These are phyloP conservation scores for Fistulifera pelliculosa DNA, from an alignment of 108 stramenopile species.

Conservation along the genomic window DNA sequence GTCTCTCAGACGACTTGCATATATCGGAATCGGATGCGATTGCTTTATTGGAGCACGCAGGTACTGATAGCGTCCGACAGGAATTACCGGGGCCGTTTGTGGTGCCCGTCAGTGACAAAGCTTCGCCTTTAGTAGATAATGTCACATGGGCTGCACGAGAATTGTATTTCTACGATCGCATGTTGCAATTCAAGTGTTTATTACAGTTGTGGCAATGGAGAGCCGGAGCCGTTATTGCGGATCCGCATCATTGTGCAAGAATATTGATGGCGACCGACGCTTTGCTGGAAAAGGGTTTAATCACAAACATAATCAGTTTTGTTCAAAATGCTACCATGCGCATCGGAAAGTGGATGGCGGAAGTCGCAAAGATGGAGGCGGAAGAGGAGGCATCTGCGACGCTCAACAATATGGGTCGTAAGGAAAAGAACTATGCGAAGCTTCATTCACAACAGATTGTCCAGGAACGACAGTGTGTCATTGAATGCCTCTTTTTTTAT, in stretches of 20 bases:
- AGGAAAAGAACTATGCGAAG: constrained; percentile 22
- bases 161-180: constrained; percentile 42
- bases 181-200: constrained; percentile 16
- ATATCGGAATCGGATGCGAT: constrained; percentile 41
- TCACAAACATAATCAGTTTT: constrained; percentile 40
- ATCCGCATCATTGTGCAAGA: not conserved
- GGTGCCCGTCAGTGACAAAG: not conserved
- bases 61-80: not conserved
- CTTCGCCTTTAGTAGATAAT: constrained; percentile 3
- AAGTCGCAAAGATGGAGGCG: constrained; percentile 12
- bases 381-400: too few species aligned
- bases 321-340: constrained; percentile 38
- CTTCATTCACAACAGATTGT: constrained; percentile 37
- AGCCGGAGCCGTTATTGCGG: not conserved
- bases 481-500: constrained; percentile 62
- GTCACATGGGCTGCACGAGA: constrained; percentile 13
- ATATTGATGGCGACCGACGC: constrained; percentile 49
- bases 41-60: constrained; percentile 36
- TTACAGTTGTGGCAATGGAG: constrained; percentile 30
- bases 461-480: constrained; percentile 55
- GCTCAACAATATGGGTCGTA: too few species aligned
- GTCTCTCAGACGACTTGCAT: constrained; percentile 43
- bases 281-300: constrained; percentile 35
- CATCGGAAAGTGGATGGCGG: constrained; percentile 18
- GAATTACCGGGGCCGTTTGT: constrained; percentile 4